These are phyloP conservation scores for Metschnikowia cubensis DNA, from an alignment of 805 yeast genomes.

Conservation along the genomic window DNA sequence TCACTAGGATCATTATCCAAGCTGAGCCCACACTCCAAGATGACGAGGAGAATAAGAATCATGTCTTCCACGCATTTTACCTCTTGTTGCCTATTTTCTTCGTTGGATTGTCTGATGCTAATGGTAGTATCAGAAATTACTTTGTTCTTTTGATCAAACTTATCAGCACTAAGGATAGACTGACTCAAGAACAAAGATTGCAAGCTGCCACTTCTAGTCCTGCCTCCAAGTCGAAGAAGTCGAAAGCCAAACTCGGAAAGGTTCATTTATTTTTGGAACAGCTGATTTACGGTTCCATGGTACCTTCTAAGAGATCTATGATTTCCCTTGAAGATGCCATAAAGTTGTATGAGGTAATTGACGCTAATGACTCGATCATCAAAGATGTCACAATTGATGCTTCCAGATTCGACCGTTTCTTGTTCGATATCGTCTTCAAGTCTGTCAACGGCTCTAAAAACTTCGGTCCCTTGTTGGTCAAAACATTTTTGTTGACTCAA, in stretches of 20 bases:
- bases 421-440: conserved; percentile 36
- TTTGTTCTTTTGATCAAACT: conserved; percentile 18
- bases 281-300: conserved; percentile 52
- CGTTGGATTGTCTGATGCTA: conserved; percentile 50
- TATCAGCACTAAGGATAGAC: conserved; percentile 20
- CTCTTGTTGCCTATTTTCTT: conserved; percentile 57
- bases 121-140: conserved; percentile 45
- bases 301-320: conserved; percentile 47
- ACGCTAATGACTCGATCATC: conserved; percentile 15
- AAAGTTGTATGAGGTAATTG: conserved; percentile 29
- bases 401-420: conserved; percentile 20
- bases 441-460: conserved; percentile 47
- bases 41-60: conserved; percentile 6
- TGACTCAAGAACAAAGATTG: conserved; percentile 21
- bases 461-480: conserved; percentile 50
- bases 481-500: conserved; percentile 67
- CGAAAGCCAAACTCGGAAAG: conserved; percentile 2
- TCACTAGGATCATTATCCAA: conserved; percentile 33
- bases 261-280: conserved; percentile 43
- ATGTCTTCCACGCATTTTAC: conserved; percentile 33
- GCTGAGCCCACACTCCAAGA: conserved; percentile 20
- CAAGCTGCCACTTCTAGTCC: neutral
- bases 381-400: conserved; percentile 30
- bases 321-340: conserved; percentile 65
- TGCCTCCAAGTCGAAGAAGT: neutral